These are phyloP conservation scores for Physaria fendleri DNA, from an alignment of 345 rosid genomes.

Conservation along the genomic window DNA sequence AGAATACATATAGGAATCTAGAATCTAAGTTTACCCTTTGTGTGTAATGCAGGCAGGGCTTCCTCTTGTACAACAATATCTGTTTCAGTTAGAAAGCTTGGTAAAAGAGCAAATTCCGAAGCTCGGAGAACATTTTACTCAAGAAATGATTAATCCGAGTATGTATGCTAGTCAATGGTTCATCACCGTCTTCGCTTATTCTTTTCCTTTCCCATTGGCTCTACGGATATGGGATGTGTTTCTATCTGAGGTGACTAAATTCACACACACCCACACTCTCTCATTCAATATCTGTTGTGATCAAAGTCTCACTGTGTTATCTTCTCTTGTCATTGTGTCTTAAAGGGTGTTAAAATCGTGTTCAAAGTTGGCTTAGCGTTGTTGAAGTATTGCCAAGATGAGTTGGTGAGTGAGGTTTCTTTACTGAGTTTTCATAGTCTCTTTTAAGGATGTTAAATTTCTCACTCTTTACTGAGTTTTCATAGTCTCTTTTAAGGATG, in stretches of 20 bases:
- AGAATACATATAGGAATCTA: too few relatives aligned
- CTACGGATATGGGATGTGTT: slow-evolving; percentile 99
- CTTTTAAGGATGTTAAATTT: background rate
- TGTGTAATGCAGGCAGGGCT: slow-evolving; percentile 62
- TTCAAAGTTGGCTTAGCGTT: slow-evolving; percentile 94
- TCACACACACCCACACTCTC: too few relatives aligned
- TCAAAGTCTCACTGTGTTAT: background rate
- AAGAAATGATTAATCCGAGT: slow-evolving; percentile 95
- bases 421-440: background rate
- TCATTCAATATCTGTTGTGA: background rate
- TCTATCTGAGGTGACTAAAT: slow-evolving; percentile 69
- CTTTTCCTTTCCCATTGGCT: slow-evolving; percentile 87
- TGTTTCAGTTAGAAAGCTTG: slow-evolving; percentile 70
- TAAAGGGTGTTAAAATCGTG: slow-evolving; percentile 90
- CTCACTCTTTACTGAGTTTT: background rate
- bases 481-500: background rate
- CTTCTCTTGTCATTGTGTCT: background rate
- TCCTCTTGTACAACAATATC: slow-evolving; percentile 89
- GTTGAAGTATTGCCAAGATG: slow-evolving; percentile 82
- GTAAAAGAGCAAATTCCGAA: slow-evolving; percentile 80
- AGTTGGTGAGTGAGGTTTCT: slow-evolving; percentile 44
- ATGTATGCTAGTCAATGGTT: slow-evolving; percentile 99
- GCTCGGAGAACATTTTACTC: slow-evolving; percentile 79
- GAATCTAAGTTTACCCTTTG: too few relatives aligned
- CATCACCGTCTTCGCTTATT: slow-evolving; percentile 90